phyloP scores from a whole-genome alignment of 2,329 filamentous ascomycete genomes.

The Blastomyces percursus region DNA sequence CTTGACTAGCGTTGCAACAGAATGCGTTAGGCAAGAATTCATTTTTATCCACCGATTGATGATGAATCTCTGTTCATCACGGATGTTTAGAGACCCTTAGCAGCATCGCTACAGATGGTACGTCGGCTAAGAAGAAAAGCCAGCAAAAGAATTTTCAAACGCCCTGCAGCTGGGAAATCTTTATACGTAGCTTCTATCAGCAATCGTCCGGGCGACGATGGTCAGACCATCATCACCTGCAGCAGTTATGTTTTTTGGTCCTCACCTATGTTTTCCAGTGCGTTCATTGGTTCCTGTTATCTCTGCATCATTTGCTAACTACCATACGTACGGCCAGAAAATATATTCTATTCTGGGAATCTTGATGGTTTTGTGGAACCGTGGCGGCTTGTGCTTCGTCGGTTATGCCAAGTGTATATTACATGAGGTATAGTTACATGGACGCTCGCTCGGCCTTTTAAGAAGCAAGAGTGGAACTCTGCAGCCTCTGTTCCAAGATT shows the following conservation, averaged over 20 bases:
- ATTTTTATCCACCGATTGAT: neutral
- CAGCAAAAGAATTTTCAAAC: neutral
- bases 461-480: neutral
- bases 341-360: neutral
- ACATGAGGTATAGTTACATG: neutral
- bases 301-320: neutral
- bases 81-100: neutral
- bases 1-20: neutral
- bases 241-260: neutral
- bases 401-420: neutral
- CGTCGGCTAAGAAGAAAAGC: slow-evolving; percentile 1
- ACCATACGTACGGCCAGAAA: neutral
- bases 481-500: neutral
- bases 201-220: neutral
- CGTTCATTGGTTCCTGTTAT: neutral
- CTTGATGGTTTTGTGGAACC: neutral
- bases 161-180: neutral
- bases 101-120: neutral
- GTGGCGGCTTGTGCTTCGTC: neutral
- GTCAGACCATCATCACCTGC: neutral
- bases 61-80: neutral
- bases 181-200: neutral
- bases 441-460: neutral
- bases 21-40: neutral
- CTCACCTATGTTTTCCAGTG: neutral